These are phyloP conservation scores for Bacidia rubella DNA, from an alignment of 495 filamentous ascomycete species.

Conservation along the genomic window DNA sequence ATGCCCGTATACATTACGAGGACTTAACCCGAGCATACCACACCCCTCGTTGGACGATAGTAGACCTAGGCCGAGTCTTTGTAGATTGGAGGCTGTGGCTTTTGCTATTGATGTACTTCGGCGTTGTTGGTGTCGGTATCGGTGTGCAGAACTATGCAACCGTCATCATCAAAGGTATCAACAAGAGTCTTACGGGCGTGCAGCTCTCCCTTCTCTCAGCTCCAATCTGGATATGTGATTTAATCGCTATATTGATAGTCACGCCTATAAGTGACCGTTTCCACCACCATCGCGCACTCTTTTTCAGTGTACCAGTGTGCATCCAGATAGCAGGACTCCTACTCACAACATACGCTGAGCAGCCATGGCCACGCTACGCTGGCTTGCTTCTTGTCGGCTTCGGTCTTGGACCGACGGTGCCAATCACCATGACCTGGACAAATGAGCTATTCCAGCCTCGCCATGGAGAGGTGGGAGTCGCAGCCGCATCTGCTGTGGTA, in stretches of 20 bases:
- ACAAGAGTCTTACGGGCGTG: constrained; percentile 55
- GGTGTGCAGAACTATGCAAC: constrained; percentile 78
- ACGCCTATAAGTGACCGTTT: constrained; percentile 81
- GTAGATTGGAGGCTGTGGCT: constrained; percentile 82
- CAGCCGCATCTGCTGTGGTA: constrained; percentile 74
- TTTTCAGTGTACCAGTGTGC: constrained; percentile 60
- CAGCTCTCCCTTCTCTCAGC: constrained; percentile 72
- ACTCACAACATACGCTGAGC: constrained; percentile 60
- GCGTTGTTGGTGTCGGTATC: constrained; percentile 83
- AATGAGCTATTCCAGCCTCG: constrained; percentile 80
- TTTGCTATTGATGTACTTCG: constrained; percentile 81
- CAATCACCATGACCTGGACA: constrained; percentile 88
- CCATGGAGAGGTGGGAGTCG: constrained; percentile 83
- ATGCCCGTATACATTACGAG: constrained; percentile 71
- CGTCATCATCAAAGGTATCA: constrained; percentile 69
- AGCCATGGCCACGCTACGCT: constrained; percentile 75
- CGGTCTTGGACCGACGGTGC: constrained; percentile 81
- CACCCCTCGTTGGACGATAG: constrained; percentile 50
- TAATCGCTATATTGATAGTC: constrained; percentile 74
- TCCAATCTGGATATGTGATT: constrained; percentile 88
- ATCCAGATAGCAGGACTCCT: constrained; percentile 77
- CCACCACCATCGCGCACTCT: constrained; percentile 67
- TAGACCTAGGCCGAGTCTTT: constrained; percentile 53
- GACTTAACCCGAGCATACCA: constrained; percentile 74
- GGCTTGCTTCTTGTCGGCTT: constrained; percentile 85